Percentiles rank a stretch among this genome's conserved stretches.
phyloP scores from a whole-genome alignment of 768 basidiomycete species.

The Cystobasidium ongulense region DNA sequence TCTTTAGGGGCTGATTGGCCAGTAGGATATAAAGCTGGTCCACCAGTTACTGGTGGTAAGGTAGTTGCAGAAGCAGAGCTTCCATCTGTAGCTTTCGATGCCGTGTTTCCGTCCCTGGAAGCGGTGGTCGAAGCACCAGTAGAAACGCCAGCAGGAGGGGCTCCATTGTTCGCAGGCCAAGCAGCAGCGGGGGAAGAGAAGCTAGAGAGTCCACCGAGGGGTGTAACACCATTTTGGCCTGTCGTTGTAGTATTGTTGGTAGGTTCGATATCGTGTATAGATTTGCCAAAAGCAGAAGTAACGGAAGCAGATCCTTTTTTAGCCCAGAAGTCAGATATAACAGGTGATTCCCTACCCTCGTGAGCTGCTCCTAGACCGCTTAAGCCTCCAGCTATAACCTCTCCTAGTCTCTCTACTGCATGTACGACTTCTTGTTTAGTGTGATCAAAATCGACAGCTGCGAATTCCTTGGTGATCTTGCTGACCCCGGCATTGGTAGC shows the following conservation, averaged over 20 bases:
- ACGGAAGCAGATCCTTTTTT: constrained; percentile 12
- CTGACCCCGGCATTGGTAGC: constrained; percentile 5
- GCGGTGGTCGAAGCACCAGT: not conserved
- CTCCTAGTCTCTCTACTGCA: constrained; percentile 21
- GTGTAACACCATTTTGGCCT: not conserved
- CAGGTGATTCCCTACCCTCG: constrained; percentile 15
- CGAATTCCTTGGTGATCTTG: constrained; percentile 19
- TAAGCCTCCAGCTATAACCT: not conserved
- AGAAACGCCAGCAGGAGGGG: not conserved
- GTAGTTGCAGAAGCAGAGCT: constrained; percentile 2
- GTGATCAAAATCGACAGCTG: constrained; percentile 19
- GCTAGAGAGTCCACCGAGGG: not conserved
- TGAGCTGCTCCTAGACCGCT: not conserved
- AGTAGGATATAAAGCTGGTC: not conserved
- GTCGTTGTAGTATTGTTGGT: not conserved
- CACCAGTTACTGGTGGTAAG: not conserved
- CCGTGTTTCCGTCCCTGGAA: not conserved
- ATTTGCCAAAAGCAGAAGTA: not conserved
- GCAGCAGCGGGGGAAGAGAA: not conserved
- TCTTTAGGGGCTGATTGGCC: not conserved
- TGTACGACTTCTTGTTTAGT: constrained; percentile 18
- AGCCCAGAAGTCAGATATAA: not conserved
- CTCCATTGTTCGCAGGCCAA: not conserved
- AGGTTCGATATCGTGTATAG: constrained; percentile 1
- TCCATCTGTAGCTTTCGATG: not conserved